phyloP scores from a whole-genome alignment of 1,284 basidiomycete species.

The Prillingera fragicola region DNA sequence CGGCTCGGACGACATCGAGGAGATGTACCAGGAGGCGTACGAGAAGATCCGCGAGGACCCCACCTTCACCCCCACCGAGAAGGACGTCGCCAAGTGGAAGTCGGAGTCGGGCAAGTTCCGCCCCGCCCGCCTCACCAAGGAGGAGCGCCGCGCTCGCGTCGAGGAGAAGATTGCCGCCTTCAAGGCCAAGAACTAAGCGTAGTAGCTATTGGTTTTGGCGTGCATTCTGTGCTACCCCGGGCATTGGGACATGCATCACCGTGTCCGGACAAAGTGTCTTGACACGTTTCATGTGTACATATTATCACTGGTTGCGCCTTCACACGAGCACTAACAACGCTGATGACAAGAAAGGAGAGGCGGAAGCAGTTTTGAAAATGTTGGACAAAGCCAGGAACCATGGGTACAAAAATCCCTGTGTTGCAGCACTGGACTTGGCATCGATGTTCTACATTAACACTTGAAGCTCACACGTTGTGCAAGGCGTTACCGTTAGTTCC shows the following conservation, averaged over 20 bases:
- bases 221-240: neutral
- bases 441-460: no score
- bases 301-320: no score
- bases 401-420: no score
- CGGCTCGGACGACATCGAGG: conserved; percentile 95
- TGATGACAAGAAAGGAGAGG: no score
- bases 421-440: no score
- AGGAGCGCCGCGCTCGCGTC: conserved; percentile 71
- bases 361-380: no score
- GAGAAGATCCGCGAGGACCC: conserved; percentile 95
- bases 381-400: no score
- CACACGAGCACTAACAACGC: no score
- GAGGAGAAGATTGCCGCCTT: conserved; percentile 78
- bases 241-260: conserved; percentile 10
- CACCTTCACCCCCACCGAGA: conserved; percentile 82
- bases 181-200: conserved; percentile 53
- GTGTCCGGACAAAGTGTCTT: conserved; percentile 3
- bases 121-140: conserved; percentile 65
- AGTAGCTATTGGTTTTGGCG: no score
- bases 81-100: conserved; percentile 82
- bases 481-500: no score
- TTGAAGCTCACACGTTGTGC: no score
- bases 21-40: conserved; percentile 86
- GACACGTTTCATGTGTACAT: no score
- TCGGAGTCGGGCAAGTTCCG: conserved; percentile 74